Evolutionary conservation across 2,329 filamentous ascomycete genomes (phyloP).

Genomic region (Colletotrichum spinosum): DNA sequence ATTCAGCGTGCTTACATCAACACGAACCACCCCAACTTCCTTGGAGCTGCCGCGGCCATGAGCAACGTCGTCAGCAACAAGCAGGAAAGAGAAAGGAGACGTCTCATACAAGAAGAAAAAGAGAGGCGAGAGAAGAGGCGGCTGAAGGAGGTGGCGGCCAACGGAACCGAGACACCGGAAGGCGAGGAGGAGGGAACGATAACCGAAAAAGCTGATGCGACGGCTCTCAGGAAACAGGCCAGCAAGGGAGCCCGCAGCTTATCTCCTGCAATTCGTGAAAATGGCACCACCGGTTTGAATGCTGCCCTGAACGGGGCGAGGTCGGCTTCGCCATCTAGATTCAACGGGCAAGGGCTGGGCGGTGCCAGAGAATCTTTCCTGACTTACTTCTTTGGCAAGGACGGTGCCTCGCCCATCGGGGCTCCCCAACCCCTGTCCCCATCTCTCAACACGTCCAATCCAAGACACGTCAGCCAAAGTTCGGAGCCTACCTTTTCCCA

Average conservation of each 20-base stretch:
- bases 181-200: constrained; percentile 68
- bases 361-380: constrained; percentile 89
- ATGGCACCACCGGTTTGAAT: constrained; percentile 70
- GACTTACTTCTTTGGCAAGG: constrained; percentile 99
- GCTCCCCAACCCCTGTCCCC: constrained; percentile 54
- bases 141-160: constrained; percentile 85
- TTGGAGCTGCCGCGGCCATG: constrained; percentile 97
- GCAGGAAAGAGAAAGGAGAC: constrained; percentile 92
- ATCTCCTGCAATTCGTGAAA: constrained; percentile 82
- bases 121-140: constrained; percentile 86
- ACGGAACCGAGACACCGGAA: constrained; percentile 77
- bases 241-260: constrained; percentile 78
- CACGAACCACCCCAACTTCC: constrained; percentile 98
- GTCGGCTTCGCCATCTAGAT: constrained; percentile 70
- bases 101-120: constrained; percentile 82
- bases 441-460: constrained; percentile 53
- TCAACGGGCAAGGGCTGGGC: constrained; percentile 70
- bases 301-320: constrained; percentile 76
- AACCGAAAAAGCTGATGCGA: constrained; percentile 63
- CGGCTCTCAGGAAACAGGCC: constrained; percentile 64
- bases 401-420: constrained; percentile 67
- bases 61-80: constrained; percentile 94
- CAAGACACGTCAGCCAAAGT: constrained; percentile 81
- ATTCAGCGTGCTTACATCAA: constrained; percentile 99
- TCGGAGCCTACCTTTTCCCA: constrained; percentile 85